Evolutionary conservation across 306 rosid genomes (phyloP).

Genomic region (Sechiopsis laciniata): DNA sequence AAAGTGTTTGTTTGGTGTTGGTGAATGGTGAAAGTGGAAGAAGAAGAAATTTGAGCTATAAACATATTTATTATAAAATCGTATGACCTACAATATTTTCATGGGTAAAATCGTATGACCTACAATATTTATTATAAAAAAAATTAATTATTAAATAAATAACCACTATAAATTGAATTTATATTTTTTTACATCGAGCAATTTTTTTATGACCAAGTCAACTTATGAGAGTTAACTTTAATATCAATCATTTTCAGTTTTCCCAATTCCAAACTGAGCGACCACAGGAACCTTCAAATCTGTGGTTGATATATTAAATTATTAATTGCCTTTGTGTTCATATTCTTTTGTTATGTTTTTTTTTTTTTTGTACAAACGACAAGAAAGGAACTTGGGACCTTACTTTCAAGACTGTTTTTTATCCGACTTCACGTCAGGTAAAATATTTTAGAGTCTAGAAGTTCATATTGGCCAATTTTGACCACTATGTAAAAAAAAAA

Average conservation of each 20-base stretch:
- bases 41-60: no score
- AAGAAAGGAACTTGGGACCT: background rate
- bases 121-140: no score
- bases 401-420: background rate
- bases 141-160: no score
- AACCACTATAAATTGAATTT: no score
- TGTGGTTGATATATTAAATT: background rate
- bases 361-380: background rate
- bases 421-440: background rate
- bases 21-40: no score
- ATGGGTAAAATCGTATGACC: no score
- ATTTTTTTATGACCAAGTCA: no score
- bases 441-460: background rate
- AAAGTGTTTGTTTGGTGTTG: no score
- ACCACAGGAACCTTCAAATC: background rate
- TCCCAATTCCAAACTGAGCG: background rate
- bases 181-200: no score
- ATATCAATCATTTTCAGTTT: background rate
- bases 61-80: no score
- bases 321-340: conserved; percentile 6
- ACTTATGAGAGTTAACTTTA: background rate
- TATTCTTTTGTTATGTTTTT: background rate
- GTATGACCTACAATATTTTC: no score
- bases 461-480: conserved; percentile 1
- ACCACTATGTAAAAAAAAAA: background rate